Evolutionary conservation across 495 filamentous ascomycete species (phyloP), one percentile per base, ranked within the genome.

Genomic region (Penicillium parvum): DNA sequence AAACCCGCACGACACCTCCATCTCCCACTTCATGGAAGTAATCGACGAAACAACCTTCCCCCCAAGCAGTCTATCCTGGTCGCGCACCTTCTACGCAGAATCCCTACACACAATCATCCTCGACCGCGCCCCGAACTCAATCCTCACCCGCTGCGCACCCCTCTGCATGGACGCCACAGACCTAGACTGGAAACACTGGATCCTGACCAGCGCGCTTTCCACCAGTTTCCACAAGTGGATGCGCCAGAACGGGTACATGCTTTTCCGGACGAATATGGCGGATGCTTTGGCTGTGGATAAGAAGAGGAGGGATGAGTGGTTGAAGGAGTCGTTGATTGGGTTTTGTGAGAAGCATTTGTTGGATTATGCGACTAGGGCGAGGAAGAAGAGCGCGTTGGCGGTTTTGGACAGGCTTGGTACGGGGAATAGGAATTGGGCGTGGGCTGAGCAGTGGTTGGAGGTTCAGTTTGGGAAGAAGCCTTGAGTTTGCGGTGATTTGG

Each of bases 111-210:
- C 27, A 29, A 10, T 12, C 7, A 2, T 16, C n/a, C 12, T n/a
- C 5, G 2, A 12, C 1, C 17, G 7, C 19, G 1, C 11, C 21
- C 12, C 26, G 17, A 14, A 17, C 12, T n/a, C 29, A 18, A 12
- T 16, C n/a, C 11, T 29, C n/a, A n/a, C 9, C 3, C 28, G 20
- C 15, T 42, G 29, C 26, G 40, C 29, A 17, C 29, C 21, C 3
- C 15, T 42, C 18, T 20, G 19, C 9, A 25, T 18, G 19, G 40
- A 42, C 12, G 9, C 12, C 7, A 8, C 16, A 0, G 18, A 34
- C 10, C 19, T 42, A 2, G 40, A 42, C 20, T 42, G 40, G 40
- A 42, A 30, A 2, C 40, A 42, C 21, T 5, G 25, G 12, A 17
- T 42, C 1, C 3, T 33, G 0, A 19, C 23, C 1, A 29, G 18